Conservation (phyloP, 306 rosid genomes). For the Pyrus pyrifolia region DNA sequence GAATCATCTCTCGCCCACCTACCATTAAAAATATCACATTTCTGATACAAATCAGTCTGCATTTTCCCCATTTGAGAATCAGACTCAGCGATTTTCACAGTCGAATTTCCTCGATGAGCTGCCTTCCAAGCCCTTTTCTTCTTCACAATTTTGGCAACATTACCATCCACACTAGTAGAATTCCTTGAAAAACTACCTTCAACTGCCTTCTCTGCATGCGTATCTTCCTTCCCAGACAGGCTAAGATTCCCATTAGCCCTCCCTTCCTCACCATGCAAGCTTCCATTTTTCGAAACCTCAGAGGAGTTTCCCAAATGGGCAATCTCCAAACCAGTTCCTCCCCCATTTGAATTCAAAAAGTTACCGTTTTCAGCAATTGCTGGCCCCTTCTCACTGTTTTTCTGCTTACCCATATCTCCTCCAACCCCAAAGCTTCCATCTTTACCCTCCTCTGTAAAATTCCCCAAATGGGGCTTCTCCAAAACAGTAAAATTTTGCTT, state of each 20-base stretch:
- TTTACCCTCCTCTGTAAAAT: constrained; percentile 10
- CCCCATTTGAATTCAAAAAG: background rate
- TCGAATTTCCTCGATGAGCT: constrained; percentile 9
- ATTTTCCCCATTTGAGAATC: constrained; percentile 10
- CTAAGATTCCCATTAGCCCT: constrained; percentile 17
- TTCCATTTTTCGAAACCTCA: constrained; percentile 15
- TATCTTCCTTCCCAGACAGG: constrained; percentile 1
- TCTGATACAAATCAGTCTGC: constrained; percentile 22
- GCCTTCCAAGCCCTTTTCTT: background rate
- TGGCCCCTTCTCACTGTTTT: constrained; percentile 2
- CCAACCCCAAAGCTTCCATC: constrained; percentile 29
- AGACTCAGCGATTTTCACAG: constrained; percentile 3
- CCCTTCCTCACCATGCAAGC: constrained; percentile 21
- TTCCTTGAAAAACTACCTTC: constrained; percentile 3
- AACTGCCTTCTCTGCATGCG: background rate
- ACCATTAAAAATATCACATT: constrained; percentile 70
- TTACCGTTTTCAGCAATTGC: background rate
- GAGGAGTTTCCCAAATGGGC: background rate
- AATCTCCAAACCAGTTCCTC: background rate
- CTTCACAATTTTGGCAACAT: constrained; percentile 1
- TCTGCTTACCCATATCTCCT: constrained; percentile 14
- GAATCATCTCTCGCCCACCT: constrained; percentile 78
- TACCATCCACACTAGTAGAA: constrained; percentile 10
- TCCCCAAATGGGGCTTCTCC: constrained; percentile 15
- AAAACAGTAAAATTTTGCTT: constrained; percentile 5